Evolutionary conservation across 495 filamentous ascomycete genomes (phyloP), one percentile per base, ranked within the genome.

Genomic region (Talaromyces stipitatus): DNA sequence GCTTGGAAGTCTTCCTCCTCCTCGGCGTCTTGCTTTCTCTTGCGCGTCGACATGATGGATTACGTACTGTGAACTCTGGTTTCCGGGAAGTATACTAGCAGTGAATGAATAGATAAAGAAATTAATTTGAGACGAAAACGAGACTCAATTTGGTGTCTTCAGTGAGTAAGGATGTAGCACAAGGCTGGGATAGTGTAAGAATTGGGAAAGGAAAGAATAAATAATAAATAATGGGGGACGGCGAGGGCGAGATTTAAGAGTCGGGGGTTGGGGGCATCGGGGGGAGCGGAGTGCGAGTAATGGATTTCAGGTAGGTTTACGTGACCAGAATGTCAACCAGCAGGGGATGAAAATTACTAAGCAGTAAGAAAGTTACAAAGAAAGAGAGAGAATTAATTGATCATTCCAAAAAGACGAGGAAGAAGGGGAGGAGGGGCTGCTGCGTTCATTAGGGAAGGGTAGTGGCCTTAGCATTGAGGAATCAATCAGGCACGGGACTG

Each of bases 11-110:
- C 77, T 58, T 78, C 76, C 60, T 80, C 78, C 64, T 82, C 79
- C 61, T 81, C 79, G 54, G 73, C 69, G 18, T 84, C 82, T 59
- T 82, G 78, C 79, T 84, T 84, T 77, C 82, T 79, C 78, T 85
- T 85, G 67, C 82, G 79, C 62, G 82, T 83, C 12, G 81, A 78
- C 81, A 85, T 69, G 60, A n/a, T n/a, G n/a, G n/a, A 43, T 55
- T 59, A 50, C 53, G 46, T 27, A 57, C n/a, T 54, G 50, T 28
- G 18, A 50, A 33, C 32, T 29, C 33, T 54, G 57, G 28, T 58
- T 56, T 22, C 53, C 33, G 22, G 50, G 27, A 50, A 30, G 53
- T 23, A 24, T 27, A 55, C 20, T 3, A n/a, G 36, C 12, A 24
- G 3, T 4, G 41, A 7, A 33, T 33, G 12, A 26, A 9, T 0